These are phyloP conservation scores for Monosporozyma siamensis DNA, from an alignment of 805 yeast species.

Conservation along the genomic window DNA sequence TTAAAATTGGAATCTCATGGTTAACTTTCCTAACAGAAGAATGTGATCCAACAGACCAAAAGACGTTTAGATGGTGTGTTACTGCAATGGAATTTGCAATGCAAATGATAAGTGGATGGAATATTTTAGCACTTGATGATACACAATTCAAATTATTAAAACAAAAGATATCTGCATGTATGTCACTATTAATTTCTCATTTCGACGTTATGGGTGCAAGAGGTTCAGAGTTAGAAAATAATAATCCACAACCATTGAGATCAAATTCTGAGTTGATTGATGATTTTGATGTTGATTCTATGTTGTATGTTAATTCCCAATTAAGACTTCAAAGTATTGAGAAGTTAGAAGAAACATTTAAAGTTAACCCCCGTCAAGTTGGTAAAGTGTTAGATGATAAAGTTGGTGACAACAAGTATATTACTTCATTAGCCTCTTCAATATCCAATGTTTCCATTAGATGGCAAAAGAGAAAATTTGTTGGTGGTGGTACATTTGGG, in stretches of 20 bases:
- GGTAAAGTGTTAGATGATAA: constrained; percentile 88
- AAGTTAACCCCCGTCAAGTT: constrained; percentile 41
- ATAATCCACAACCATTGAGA: constrained; percentile 22
- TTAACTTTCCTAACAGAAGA: constrained; percentile 90
- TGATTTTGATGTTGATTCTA: constrained; percentile 46
- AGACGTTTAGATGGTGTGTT: constrained; percentile 93
- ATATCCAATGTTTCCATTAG: constrained; percentile 84
- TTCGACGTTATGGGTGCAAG: constrained; percentile 98
- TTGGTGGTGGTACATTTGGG: constrained; percentile 96
- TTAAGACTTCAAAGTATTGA: constrained; percentile 58
- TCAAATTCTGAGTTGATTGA: constrained; percentile 30
- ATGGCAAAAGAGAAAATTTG: constrained; percentile 92
- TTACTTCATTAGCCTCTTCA: constrained; percentile 79
- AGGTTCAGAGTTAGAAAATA: constrained; percentile 50
- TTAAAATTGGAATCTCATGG: constrained; percentile 80
- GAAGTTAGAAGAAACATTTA: constrained; percentile 47
- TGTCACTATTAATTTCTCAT: constrained; percentile 87
- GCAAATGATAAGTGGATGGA: constrained; percentile 87
- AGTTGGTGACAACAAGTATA: constrained; percentile 78
- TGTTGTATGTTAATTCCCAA: constrained; percentile 50
- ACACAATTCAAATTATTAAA: constrained; percentile 66
- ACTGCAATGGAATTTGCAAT: constrained; percentile 91
- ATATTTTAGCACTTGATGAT: constrained; percentile 70
- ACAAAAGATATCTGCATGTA: constrained; percentile 84
- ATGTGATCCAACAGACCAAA: constrained; percentile 83